Percentiles rank a stretch among this genome's conserved stretches.
These are phyloP conservation scores for Hericium coralloides DNA, from an alignment of 768 basidiomycete species.

Conservation along the genomic window DNA sequence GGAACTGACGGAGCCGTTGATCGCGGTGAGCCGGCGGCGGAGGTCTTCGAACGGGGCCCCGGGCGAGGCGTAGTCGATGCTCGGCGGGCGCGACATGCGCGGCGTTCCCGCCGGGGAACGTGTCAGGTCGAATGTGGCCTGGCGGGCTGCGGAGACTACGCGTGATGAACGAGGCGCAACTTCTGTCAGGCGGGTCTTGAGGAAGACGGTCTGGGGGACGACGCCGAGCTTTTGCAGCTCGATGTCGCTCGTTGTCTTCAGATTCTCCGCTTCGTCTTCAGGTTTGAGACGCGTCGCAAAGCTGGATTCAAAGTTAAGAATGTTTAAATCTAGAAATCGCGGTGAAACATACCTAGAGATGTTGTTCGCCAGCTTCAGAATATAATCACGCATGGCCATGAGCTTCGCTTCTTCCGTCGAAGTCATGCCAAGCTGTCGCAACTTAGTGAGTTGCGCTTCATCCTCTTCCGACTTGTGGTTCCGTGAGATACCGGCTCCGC, in stretches of 20 bases:
- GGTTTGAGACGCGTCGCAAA: constrained; percentile 56
- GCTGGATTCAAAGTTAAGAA: constrained; percentile 27
- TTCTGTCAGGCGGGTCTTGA: constrained; percentile 49
- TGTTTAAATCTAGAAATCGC: neutral
- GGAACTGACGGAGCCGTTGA: constrained; percentile 66
- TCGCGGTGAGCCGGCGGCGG: constrained; percentile 61
- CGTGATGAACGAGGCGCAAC: constrained; percentile 28
- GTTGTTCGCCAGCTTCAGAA: constrained; percentile 73
- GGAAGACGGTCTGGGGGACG: constrained; percentile 86
- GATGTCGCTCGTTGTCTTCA: constrained; percentile 57
- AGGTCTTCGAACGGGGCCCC: constrained; percentile 72
- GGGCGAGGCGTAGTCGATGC: constrained; percentile 33
- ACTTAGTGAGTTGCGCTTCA: constrained; percentile 60
- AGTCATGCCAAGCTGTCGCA: constrained; percentile 87
- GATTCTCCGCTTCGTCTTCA: constrained; percentile 54
- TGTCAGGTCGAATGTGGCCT: constrained; percentile 29
- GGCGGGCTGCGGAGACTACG: constrained; percentile 28
- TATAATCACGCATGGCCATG: constrained; percentile 82
- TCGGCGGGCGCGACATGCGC: constrained; percentile 37
- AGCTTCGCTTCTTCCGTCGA: constrained; percentile 76
- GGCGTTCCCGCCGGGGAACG: constrained; percentile 43
- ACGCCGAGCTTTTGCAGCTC: constrained; percentile 84
- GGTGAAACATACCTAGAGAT: constrained; percentile 53
- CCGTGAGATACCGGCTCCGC: constrained; percentile 21
- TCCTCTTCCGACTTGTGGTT: constrained; percentile 69